Evolutionary conservation across 371 early-diverging fungal genomes (phyloP).

Genomic region (Mortierella sp.): DNA sequence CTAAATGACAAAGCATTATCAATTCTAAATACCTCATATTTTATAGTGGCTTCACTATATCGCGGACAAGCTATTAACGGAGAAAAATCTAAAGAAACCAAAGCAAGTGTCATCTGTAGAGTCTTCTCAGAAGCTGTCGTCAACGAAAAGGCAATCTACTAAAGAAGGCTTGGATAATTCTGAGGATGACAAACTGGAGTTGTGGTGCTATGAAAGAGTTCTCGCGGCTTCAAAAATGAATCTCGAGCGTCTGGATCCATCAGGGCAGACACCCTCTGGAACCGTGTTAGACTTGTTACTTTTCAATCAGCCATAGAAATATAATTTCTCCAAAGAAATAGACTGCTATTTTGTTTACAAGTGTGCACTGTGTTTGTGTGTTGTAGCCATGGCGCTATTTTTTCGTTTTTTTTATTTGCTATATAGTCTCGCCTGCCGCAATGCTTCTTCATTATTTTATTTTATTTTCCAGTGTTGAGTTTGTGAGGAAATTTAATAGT

Average conservation of each 20-base stretch:
- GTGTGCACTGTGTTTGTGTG: not conserved
- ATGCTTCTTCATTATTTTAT: not conserved
- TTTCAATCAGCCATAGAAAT: conserved; percentile 2
- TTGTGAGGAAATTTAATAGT: not conserved
- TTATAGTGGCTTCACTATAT: conserved; percentile 50
- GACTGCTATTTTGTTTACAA: not conserved
- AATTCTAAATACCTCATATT: too few relatives aligned
- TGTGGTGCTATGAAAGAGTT: conserved; percentile 44
- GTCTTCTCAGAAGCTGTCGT: not conserved
- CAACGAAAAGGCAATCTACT: not conserved
- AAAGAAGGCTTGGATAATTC: not conserved
- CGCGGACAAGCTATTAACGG: conserved; percentile 45
- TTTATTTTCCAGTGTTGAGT: not conserved
- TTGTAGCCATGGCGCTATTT: not conserved
- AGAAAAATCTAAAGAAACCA: conserved; percentile 38
- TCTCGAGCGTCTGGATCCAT: conserved; percentile 33
- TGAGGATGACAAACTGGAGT: conserved; percentile 24
- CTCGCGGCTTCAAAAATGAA: conserved; percentile 45
- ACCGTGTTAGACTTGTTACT: conserved; percentile 37
- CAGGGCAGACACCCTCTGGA: conserved; percentile 29
- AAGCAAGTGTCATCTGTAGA: not conserved
- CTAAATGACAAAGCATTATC: too few relatives aligned
- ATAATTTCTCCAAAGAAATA: not conserved
- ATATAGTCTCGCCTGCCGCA: not conserved
- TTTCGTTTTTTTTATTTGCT: not conserved